A percentile compares a stretch with the other conserved stretches of the same genome.
These are phyloP conservation scores for Ascodesmis nigricans DNA, from an alignment of 495 filamentous ascomycete genomes.

Conservation along the genomic window DNA sequence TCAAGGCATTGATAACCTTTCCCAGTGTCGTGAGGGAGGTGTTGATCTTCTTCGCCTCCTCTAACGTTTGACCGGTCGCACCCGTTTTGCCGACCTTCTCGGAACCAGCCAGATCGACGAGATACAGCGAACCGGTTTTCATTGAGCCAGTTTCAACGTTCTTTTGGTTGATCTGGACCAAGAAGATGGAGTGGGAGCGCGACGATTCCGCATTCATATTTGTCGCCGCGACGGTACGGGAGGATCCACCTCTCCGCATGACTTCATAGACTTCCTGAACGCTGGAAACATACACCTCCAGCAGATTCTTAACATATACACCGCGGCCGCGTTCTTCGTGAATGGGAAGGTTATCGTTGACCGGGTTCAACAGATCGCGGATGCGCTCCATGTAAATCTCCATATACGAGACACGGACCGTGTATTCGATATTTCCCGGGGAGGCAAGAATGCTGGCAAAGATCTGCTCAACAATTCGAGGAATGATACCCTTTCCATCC, in stretches of 20 bases:
- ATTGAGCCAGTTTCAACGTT: constrained; percentile 91
- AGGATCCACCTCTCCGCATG: constrained; percentile 74
- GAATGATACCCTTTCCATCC: constrained; percentile 74
- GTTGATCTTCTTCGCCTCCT: constrained; percentile 99
- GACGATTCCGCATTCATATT: constrained; percentile 99
- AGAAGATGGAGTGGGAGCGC: constrained; percentile 94
- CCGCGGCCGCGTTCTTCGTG: constrained; percentile 93
- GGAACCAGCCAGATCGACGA: constrained; percentile 92
- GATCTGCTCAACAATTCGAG: constrained; percentile 93
- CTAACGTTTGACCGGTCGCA: constrained; percentile 87
- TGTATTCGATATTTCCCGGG: constrained; percentile 90
- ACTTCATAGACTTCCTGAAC: constrained; percentile 93
- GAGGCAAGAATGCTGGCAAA: constrained; percentile 82
- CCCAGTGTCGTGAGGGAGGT: constrained; percentile 93
- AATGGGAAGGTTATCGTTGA: constrained; percentile 87
- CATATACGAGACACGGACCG: constrained; percentile 95
- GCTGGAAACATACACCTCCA: constrained; percentile 89
- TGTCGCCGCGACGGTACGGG: constrained; percentile 86
- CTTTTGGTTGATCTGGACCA: constrained; percentile 92
- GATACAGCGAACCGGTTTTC: constrained; percentile 87
- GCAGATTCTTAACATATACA: constrained; percentile 87
- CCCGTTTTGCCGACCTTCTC: constrained; percentile 98
- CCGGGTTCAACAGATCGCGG: constrained; percentile 71
- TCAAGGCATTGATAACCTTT: constrained; percentile 97
- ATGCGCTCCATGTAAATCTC: constrained; percentile 99